Conservation (phyloP, 805 yeast genomes). For the Middelhovenomyces tepae region DNA sequence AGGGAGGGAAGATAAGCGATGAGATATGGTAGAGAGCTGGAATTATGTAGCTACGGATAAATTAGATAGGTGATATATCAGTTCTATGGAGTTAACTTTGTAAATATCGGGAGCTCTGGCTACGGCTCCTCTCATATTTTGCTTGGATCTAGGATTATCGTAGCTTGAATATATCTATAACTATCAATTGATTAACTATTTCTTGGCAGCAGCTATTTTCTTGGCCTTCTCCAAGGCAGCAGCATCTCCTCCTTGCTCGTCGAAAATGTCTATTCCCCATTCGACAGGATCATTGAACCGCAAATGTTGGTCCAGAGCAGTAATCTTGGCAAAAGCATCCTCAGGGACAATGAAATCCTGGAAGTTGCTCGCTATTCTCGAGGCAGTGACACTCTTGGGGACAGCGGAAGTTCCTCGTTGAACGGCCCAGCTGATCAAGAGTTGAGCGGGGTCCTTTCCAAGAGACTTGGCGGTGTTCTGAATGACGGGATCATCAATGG, state of each 20-base stretch:
- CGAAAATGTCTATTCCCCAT: conserved; percentile 25
- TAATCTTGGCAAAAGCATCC: conserved; percentile 30
- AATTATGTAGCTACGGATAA: too few relatives aligned
- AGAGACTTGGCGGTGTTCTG: conserved; percentile 45
- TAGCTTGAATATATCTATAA: too few relatives aligned
- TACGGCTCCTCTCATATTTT: too few relatives aligned
- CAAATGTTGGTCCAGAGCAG: conserved; percentile 16
- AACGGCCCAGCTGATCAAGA: conserved; percentile 71
- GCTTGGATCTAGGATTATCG: too few relatives aligned
- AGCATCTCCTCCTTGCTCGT: conserved; percentile 18
- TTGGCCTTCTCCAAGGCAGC: conserved; percentile 15
- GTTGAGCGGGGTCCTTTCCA: conserved; percentile 50
- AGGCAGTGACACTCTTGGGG: conserved; percentile 68
- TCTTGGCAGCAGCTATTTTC: conserved; percentile 13
- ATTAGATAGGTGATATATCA: too few relatives aligned
- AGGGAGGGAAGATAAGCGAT: too few relatives aligned
- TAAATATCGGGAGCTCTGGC: too few relatives aligned
- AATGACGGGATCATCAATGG: conserved; percentile 46
- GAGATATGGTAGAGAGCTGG: too few relatives aligned
- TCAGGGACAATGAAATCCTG: too few relatives aligned
- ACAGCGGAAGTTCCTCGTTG: conserved; percentile 64
- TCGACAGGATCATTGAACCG: conserved; percentile 24
- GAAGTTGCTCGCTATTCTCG: conserved; percentile 37
- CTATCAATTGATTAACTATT: too few relatives aligned
- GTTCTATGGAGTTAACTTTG: too few relatives aligned